Percentiles rank a stretch among this genome's conserved stretches.
Evolutionary conservation across 306 rosid genomes (phyloP).

Genomic region (Fagus crenata): DNA sequence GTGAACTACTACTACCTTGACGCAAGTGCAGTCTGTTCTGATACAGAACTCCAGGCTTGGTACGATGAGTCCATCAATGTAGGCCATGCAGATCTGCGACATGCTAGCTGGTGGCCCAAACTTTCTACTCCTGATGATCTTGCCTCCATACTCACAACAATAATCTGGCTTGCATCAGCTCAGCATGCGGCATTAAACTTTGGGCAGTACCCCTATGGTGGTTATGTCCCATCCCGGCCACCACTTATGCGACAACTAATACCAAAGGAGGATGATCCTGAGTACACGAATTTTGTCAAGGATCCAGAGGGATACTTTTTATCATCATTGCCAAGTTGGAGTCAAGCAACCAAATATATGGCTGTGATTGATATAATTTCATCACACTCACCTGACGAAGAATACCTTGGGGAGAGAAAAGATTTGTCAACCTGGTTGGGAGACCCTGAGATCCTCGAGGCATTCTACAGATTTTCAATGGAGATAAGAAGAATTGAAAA

Average conservation of each 20-base stretch:
- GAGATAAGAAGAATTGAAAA: slow-evolving; percentile 39
- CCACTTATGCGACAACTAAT: slow-evolving; percentile 35
- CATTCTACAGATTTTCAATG: slow-evolving; percentile 36
- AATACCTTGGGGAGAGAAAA: slow-evolving; percentile 37
- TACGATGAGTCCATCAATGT: slow-evolving; percentile 39
- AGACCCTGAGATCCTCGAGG: slow-evolving; percentile 40
- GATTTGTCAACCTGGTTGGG: slow-evolving; percentile 37
- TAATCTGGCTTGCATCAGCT: slow-evolving; percentile 39
- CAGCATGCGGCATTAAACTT: slow-evolving; percentile 50
- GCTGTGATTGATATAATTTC: slow-evolving; percentile 45
- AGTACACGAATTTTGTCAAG: slow-evolving; percentile 22
- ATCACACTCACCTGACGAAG: slow-evolving; percentile 47
- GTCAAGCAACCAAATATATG: slow-evolving; percentile 43
- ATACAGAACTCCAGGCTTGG: slow-evolving; percentile 45
- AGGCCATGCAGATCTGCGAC: slow-evolving; percentile 34
- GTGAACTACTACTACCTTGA: slow-evolving; percentile 42
- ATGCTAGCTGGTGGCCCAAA: slow-evolving; percentile 50
- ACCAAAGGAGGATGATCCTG: slow-evolving; percentile 34
- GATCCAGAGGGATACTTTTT: slow-evolving; percentile 33
- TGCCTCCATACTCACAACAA: slow-evolving; percentile 33
- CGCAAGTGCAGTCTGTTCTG: slow-evolving; percentile 26
- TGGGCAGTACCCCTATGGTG: slow-evolving; percentile 38
- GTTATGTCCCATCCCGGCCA: slow-evolving; percentile 32
- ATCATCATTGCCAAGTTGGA: slow-evolving; percentile 41
- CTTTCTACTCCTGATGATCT: slow-evolving; percentile 40